A percentile compares a stretch with the other conserved stretches of the same genome.
Conservation (phyloP, 2,329 filamentous ascomycete genomes). For the Penicillium sclerotigenum region DNA sequence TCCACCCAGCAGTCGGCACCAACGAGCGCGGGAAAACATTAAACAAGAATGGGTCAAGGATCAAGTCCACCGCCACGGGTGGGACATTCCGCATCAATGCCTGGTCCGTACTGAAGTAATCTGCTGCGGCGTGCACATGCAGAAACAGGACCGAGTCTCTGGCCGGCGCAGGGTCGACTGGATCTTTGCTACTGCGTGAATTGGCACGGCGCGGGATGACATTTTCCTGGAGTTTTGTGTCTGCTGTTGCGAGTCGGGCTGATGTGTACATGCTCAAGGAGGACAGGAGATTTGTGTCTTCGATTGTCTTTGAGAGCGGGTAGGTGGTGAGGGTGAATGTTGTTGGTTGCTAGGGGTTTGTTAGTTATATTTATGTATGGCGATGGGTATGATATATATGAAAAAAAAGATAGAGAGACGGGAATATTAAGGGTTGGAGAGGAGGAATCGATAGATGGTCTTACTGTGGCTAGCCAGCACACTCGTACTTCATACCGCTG, state of each 20-base stretch:
- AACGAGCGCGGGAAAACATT: slow-evolving; percentile 79
- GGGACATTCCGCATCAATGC: slow-evolving; percentile 72
- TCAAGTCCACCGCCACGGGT: slow-evolving; percentile 71
- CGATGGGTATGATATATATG: neutral
- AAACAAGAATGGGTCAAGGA: slow-evolving; percentile 80
- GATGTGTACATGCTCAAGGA: slow-evolving; percentile 64
- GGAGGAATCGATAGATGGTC: slow-evolving; percentile 29
- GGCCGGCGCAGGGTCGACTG: slow-evolving; percentile 20
- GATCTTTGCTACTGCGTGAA: neutral
- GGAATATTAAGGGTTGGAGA: neutral
- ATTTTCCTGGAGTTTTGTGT: slow-evolving; percentile 14
- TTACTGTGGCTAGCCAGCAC: slow-evolving; percentile 89
- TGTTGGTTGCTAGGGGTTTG: slow-evolving; percentile 70
- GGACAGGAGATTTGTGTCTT: slow-evolving; percentile 59
- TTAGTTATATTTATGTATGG: slow-evolving; percentile 13
- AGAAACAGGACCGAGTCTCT: slow-evolving; percentile 64
- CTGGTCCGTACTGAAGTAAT: slow-evolving; percentile 75
- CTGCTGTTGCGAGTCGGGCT: slow-evolving; percentile 42
- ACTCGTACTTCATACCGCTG: slow-evolving; percentile 87
- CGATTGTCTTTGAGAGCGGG: slow-evolving; percentile 59
- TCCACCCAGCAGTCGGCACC: slow-evolving; percentile 66
- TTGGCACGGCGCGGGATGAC: slow-evolving; percentile 9
- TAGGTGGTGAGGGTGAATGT: slow-evolving; percentile 68
- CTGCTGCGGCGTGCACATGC: slow-evolving; percentile 70
- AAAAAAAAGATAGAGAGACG: neutral